These are phyloP conservation scores for Cladosporium sp. DNA, from an alignment of 2,329 filamentous ascomycete species.

Conservation along the genomic window DNA sequence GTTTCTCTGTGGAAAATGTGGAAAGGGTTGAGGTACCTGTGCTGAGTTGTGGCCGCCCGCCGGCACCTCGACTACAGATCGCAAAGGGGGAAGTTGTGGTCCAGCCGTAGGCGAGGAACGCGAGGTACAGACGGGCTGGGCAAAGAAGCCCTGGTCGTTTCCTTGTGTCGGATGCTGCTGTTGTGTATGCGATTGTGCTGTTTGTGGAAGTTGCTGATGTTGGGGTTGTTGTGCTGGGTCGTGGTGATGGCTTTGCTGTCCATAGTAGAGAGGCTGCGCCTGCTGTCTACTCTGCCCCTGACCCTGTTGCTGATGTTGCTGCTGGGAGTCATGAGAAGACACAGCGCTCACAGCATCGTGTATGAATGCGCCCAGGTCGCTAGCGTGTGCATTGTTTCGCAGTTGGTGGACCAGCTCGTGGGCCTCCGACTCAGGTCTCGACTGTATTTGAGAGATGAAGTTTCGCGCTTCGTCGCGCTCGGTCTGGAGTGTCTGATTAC, in stretches of 20 bases:
- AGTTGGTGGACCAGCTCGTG: constrained; percentile 36
- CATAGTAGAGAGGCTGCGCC: neutral
- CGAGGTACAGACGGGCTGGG: neutral
- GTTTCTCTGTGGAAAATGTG: neutral
- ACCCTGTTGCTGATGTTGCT: neutral
- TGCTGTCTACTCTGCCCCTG: neutral
- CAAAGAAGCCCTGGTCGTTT: neutral
- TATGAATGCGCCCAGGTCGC: constrained; percentile 20
- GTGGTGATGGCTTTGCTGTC: neutral
- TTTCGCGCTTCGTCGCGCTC: constrained; percentile 36
- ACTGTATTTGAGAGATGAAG: constrained; percentile 33
- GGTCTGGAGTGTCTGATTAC: constrained; percentile 35
- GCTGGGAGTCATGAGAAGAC: neutral
- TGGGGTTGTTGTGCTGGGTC: neutral
- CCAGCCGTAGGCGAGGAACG: neutral
- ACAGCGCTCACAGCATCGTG: neutral
- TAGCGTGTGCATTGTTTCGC: constrained; percentile 28
- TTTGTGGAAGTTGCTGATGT: neutral
- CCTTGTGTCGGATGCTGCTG: neutral
- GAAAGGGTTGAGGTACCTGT: neutral
- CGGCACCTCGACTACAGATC: constrained; percentile 16
- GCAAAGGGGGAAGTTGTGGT: constrained; percentile 14
- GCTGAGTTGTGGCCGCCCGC: neutral
- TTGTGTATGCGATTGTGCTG: neutral
- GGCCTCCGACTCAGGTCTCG: constrained; percentile 33